Evolutionary conservation across 306 rosid species (phyloP).

Genomic region (Sindora glabra): DNA sequence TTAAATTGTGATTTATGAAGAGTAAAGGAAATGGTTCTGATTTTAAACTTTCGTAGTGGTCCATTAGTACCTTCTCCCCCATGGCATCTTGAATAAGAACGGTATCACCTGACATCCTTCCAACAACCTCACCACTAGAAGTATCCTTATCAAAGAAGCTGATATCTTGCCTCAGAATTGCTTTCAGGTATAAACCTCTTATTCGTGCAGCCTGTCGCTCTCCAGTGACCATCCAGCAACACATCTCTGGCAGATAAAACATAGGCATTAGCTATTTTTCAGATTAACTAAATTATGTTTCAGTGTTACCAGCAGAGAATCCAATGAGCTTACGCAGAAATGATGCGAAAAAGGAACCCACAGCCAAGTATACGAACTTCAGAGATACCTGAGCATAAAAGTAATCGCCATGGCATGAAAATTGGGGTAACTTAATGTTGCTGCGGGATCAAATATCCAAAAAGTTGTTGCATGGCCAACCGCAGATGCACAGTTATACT

Average conservation of each 20-base stretch:
- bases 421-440: background rate
- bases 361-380: conserved; percentile 58
- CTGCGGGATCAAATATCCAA: background rate
- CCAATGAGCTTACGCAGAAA: conserved; percentile 49
- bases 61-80: conserved; percentile 75
- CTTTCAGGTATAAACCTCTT: conserved; percentile 65
- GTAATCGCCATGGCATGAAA: background rate
- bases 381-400: conserved; percentile 41
- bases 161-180: conserved; percentile 83
- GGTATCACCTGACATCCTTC: conserved; percentile 88
- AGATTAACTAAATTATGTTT: background rate
- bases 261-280: background rate
- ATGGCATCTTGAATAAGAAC: conserved; percentile 83
- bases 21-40: background rate
- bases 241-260: conserved; percentile 47
- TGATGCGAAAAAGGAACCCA: conserved; percentile 47
- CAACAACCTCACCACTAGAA: conserved; percentile 71
- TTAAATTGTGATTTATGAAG: background rate
- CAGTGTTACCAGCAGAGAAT: background rate
- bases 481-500: too few relatives aligned
- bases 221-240: conserved; percentile 90
- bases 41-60: background rate
- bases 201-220: conserved; percentile 85
- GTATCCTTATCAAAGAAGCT: conserved; percentile 71
- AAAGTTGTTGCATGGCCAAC: background rate